These are phyloP conservation scores for Apodospora peruviana DNA, from an alignment of 495 filamentous ascomycete species.

Conservation along the genomic window DNA sequence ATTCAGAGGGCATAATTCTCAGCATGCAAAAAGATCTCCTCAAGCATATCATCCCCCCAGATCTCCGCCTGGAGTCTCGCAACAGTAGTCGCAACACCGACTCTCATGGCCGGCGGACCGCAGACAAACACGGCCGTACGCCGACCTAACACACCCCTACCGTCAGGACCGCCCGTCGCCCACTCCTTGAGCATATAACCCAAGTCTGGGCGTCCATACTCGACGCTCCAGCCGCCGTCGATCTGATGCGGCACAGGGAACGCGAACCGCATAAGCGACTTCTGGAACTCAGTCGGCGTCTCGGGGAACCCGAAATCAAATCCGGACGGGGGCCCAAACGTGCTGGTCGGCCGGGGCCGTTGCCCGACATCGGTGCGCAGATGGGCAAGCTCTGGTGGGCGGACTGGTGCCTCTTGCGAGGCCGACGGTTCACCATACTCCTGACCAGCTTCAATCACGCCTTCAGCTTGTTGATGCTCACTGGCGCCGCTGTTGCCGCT, in stretches of 20 bases:
- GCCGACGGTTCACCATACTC: slow-evolving; percentile 9
- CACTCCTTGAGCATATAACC: slow-evolving; percentile 76
- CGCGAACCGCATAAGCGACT: slow-evolving; percentile 80
- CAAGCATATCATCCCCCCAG: slow-evolving; percentile 65
- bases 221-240: slow-evolving; percentile 79
- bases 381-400: slow-evolving; percentile 46
- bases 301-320: slow-evolving; percentile 75
- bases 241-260: slow-evolving; percentile 62
- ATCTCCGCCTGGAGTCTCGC: slow-evolving; percentile 78
- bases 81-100: slow-evolving; percentile 78
- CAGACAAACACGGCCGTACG: slow-evolving; percentile 92
- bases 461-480: slow-evolving; percentile 4
- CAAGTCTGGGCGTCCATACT: slow-evolving; percentile 88
- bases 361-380: slow-evolving; percentile 40
- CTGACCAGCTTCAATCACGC: slow-evolving; percentile 5
- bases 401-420: slow-evolving; percentile 11
- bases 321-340: slow-evolving; percentile 41
- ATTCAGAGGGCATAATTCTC: slow-evolving; percentile 88
- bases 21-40: slow-evolving; percentile 91
- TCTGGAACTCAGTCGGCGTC: slow-evolving; percentile 73
- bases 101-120: slow-evolving; percentile 79
- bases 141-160: slow-evolving; percentile 64
- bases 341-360: slow-evolving; percentile 33
- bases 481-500: not conserved
- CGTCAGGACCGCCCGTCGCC: slow-evolving; percentile 55